Conservation (phyloP, 345 rosid species). For the Acer campestre region DNA sequence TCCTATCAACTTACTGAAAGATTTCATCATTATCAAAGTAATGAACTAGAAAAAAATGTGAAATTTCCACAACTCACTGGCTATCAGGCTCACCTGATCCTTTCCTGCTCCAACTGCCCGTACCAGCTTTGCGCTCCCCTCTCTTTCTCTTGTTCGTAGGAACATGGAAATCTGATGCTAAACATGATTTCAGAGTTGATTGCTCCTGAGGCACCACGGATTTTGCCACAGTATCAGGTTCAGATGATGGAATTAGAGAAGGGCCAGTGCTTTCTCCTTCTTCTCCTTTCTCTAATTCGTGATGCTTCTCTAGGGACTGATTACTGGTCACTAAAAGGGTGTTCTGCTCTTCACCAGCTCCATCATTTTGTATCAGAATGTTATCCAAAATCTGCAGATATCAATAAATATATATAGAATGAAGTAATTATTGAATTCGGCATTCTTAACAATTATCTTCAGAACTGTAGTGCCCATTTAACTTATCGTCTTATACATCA, state of each 20-base stretch:
- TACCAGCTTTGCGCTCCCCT: conserved; percentile 79
- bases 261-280: conserved; percentile 57
- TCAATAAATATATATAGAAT: not conserved
- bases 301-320: conserved; percentile 36
- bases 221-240: conserved; percentile 33
- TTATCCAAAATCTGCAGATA: conserved; percentile 59
- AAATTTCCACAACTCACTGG: conserved; percentile 40
- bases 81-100: conserved; percentile 69
- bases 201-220: conserved; percentile 32
- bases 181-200: conserved; percentile 63
- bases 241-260: conserved; percentile 36
- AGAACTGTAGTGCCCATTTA: not conserved
- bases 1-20: not conserved
- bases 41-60: conserved; percentile 2
- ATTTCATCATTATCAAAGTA: conserved; percentile 9
- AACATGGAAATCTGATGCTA: conserved; percentile 67
- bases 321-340: conserved; percentile 36
- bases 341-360: conserved; percentile 48
- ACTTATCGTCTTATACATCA: not conserved
- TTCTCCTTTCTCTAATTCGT: conserved; percentile 48
- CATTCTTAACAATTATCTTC: not conserved
- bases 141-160: conserved; percentile 87
- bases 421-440: conserved; percentile 1
- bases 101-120: conserved; percentile 72
- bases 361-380: conserved; percentile 53